These are phyloP conservation scores for Aureobasidium vineae DNA, from an alignment of 2,329 filamentous ascomycete genomes.

Conservation along the genomic window DNA sequence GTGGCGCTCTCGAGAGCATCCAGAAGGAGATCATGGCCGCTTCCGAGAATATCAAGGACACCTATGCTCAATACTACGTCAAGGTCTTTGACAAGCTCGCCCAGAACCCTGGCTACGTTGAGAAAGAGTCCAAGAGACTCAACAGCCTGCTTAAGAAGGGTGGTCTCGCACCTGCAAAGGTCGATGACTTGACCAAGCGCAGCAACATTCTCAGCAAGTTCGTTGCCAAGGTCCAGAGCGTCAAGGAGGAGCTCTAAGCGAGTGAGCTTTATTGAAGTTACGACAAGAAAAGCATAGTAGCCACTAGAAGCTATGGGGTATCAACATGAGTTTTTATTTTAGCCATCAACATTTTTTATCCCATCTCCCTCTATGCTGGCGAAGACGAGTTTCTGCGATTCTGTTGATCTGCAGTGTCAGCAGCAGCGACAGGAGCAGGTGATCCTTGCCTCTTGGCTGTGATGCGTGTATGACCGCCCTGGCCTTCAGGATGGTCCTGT, in stretches of 20 bases:
- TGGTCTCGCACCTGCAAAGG: constrained; percentile 77
- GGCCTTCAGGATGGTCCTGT: constrained; percentile 15
- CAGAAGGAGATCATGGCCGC: constrained; percentile 70
- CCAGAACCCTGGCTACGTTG: constrained; percentile 72
- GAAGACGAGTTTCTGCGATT: constrained; percentile 26
- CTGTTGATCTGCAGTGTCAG: not conserved
- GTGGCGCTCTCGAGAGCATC: constrained; percentile 63
- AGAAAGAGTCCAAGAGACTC: constrained; percentile 82
- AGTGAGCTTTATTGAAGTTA: not conserved
- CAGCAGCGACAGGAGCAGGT: not conserved
- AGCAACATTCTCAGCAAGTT: constrained; percentile 87
- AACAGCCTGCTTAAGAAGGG: constrained; percentile 81
- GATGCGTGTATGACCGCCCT: not conserved
- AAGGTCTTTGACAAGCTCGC: constrained; percentile 83
- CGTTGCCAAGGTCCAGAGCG: constrained; percentile 51
- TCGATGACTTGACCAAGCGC: constrained; percentile 82
- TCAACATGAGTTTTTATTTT: not conserved
- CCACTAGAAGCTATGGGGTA: constrained; percentile 1
- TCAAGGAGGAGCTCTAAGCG: constrained; percentile 39
- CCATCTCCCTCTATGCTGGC: not conserved
- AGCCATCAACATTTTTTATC: not conserved
- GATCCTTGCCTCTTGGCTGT: constrained; percentile 5
- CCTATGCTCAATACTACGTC: constrained; percentile 92
- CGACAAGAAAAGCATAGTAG: constrained; percentile 15
- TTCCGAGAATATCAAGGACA: constrained; percentile 66